Base-by-base conservation (phyloP, 306 rosid species). In the Sphenostylis stenocarpa region DNA sequence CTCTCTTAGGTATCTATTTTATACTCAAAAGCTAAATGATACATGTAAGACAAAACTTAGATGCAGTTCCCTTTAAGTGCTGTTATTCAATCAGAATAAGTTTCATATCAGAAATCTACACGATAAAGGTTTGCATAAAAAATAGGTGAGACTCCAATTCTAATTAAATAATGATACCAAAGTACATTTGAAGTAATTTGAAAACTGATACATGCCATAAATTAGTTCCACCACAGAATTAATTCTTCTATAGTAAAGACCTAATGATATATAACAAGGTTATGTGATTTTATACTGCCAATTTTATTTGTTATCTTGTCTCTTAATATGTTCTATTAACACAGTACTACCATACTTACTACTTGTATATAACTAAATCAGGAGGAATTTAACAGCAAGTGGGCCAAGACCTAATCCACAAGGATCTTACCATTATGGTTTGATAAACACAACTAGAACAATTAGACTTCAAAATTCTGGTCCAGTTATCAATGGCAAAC, bases 401-500 rank as follows among this genome's bases (percentile, higher is more conserved):
- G 98, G 98, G 10, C 98, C 98, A 52, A 91, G 98, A 49, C 98
- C 98, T 4, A 93, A 93, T 69, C 98, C 96, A 10, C 98, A 91
- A 86, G 98, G 98, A 41, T 88, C 97, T 2, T 93, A 93, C 84
- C 93, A 90, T 69, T 93, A 93, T 33, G 97, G 98, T 61, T 2
- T 88, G 86, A 88, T 93, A 76, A 93, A 91, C 80, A 83, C 85
- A 19, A 93, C 97, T 3, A 79, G 65, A 3, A 93, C 97, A 43
- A 82, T 93, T 47, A 86, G 85, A 71, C 98, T 91, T 55, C 81
- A 77, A 76, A 93, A 78, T 76, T 83, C 93, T 51, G 96, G 90
- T 78, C 93, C 93, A 10, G 1, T 84, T 53, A 91, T 93, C 61
- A 81, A 87, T 72, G 97, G 91, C 34, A 93, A 86, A 81, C 98